A percentile compares a stretch with the other conserved stretches of the same genome.
phyloP scores from a whole-genome alignment of 495 filamentous ascomycete species.

The Glarea lozoyensis region DNA sequence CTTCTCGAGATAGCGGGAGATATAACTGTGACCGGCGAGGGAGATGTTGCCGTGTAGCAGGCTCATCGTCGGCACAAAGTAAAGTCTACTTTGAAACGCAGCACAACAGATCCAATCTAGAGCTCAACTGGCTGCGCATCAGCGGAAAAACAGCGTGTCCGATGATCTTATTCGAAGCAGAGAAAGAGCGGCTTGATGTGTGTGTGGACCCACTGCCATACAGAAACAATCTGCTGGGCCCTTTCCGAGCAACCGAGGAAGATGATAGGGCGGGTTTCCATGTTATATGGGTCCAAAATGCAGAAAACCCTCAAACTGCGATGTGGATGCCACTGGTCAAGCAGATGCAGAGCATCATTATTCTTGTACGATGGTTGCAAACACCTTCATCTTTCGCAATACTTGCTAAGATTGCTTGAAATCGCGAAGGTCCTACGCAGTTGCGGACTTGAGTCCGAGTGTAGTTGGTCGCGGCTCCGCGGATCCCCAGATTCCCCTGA shows the following conservation, averaged over 20 bases:
- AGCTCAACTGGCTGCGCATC: not conserved
- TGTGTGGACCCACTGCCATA: not conserved
- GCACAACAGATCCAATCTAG: too few species aligned
- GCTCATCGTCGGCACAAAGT: not conserved
- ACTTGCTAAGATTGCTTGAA: too few species aligned
- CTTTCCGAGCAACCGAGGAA: slow-evolving; percentile 1
- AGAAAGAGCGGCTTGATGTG: not conserved
- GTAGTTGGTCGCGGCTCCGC: not conserved
- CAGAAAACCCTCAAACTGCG: not conserved
- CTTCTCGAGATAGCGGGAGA: not conserved
- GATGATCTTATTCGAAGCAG: not conserved
- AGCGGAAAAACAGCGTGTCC: not conserved
- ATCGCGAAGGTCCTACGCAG: too few species aligned
- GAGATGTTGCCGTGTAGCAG: not conserved
- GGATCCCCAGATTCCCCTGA: not conserved
- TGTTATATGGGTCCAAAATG: too few species aligned
- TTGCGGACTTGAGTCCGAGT: not conserved
- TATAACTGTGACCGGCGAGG: slow-evolving; percentile 1
- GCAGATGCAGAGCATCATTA: too few species aligned
- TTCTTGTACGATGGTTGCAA: too few species aligned
- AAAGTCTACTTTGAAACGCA: too few species aligned
- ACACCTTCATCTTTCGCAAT: too few species aligned
- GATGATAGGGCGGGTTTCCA: not conserved
- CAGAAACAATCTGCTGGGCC: not conserved
- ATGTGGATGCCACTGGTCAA: not conserved